These are phyloP conservation scores for Trichoderma koningii DNA, from an alignment of 2,329 filamentous ascomycete genomes.

Conservation along the genomic window DNA sequence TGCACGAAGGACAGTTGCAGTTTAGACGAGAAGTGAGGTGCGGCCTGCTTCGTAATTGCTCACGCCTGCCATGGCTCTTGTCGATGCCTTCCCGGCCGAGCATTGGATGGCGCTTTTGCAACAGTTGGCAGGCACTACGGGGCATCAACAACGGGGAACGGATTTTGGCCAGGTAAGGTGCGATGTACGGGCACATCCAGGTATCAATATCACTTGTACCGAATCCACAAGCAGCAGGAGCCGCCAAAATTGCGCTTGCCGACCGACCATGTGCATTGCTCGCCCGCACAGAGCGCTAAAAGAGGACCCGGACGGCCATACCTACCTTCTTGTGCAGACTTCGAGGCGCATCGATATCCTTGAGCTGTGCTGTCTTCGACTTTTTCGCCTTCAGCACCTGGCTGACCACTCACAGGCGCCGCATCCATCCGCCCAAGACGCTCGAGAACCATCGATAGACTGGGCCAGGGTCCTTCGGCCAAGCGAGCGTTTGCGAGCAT, in stretches of 20 bases:
- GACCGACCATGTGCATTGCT: constrained; percentile 4
- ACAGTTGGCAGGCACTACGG: too few relatives aligned
- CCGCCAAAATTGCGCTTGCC: neutral
- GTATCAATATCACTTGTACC: neutral
- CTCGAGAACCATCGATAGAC: constrained; percentile 22
- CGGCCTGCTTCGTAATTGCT: too few relatives aligned
- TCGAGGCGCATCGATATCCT: neutral
- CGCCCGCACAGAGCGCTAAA: constrained; percentile 22
- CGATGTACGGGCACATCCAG: neutral
- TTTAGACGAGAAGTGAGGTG: too few relatives aligned
- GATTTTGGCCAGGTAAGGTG: too few relatives aligned
- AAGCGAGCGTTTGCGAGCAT: constrained; percentile 24
- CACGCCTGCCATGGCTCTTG: too few relatives aligned
- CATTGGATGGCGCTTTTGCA: too few relatives aligned
- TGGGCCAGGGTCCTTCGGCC: constrained; percentile 8
- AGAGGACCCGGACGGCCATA: neutral
- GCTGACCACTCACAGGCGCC: constrained; percentile 15
- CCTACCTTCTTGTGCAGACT: neutral
- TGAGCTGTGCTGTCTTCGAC: neutral
- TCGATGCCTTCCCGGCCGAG: too few relatives aligned
- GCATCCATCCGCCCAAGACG: neutral
- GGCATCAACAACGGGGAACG: too few relatives aligned
- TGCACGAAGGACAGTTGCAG: too few relatives aligned
- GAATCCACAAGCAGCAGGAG: neutral
- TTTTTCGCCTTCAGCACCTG: constrained; percentile 11